These are phyloP conservation scores for Nyctanthes arbortristis DNA, from an alignment of 257 asterid genomes.

Conservation along the genomic window DNA sequence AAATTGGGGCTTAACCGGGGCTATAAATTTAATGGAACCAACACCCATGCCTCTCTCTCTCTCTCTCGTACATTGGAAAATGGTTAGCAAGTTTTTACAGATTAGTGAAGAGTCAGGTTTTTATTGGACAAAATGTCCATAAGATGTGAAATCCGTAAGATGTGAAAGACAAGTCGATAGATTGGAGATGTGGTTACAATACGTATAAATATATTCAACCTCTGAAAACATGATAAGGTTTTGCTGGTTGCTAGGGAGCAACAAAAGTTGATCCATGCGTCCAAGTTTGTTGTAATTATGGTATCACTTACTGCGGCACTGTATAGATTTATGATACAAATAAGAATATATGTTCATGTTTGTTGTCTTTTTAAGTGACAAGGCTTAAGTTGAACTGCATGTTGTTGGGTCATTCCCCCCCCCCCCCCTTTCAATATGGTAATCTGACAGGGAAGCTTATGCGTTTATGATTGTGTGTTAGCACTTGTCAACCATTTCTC, in stretches of 20 bases:
- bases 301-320: background rate
- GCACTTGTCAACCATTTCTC: background rate
- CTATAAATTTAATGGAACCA: too few species aligned
- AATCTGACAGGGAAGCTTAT: background rate
- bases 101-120: background rate
- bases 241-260: background rate
- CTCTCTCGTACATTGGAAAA: too few species aligned
- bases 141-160: too few species aligned
- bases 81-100: too few species aligned
- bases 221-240: background rate
- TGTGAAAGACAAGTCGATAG: background rate
- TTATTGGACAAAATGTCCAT: background rate
- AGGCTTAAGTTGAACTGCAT: background rate
- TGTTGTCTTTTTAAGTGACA: background rate
- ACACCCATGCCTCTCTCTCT: too few species aligned
- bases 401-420: background rate
- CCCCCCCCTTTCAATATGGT: background rate
- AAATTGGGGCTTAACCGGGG: too few species aligned
- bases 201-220: background rate
- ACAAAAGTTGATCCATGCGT: background rate
- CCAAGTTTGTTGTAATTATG: background rate
- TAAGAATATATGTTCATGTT: background rate
- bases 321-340: background rate
- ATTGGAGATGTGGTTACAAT: background rate
- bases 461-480: background rate